phyloP scores from a whole-genome alignment of 2,329 filamentous ascomycete genomes.

The Allantophomopsis lycopodina region DNA sequence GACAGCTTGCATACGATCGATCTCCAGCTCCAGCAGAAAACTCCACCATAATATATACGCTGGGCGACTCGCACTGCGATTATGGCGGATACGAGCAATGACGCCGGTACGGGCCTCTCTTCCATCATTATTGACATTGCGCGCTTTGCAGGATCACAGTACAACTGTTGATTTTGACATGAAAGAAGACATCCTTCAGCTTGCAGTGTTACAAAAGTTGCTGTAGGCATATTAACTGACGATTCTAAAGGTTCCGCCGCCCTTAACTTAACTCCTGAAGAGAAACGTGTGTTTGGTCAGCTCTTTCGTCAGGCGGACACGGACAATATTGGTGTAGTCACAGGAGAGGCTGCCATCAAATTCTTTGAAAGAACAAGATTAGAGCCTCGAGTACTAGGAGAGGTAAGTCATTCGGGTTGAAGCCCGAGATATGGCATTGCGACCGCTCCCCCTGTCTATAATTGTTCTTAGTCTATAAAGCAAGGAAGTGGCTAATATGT shows the following conservation, averaged over 20 bases:
- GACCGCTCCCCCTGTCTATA: constrained; percentile 8
- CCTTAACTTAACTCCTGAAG: constrained; percentile 77
- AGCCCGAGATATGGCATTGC: too few species aligned
- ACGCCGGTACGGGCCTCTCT: constrained; percentile 3
- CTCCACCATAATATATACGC: too few species aligned
- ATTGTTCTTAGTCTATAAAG: background rate
- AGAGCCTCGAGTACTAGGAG: constrained; percentile 71
- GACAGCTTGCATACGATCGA: too few species aligned
- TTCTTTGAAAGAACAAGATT: constrained; percentile 97
- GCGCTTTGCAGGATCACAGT: too few species aligned
- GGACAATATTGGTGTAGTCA: constrained; percentile 84
- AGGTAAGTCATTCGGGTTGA: constrained; percentile 38
- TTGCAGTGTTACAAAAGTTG: too few species aligned
- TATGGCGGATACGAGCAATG: constrained; percentile 3
- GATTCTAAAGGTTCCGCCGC: constrained; percentile 38
- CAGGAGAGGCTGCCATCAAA: constrained; percentile 88
- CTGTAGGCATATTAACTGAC: constrained; percentile 5
- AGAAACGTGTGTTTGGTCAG: constrained; percentile 87
- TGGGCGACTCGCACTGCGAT: background rate
- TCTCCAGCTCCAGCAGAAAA: too few species aligned
- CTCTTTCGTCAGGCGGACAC: constrained; percentile 89
- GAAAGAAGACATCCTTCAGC: too few species aligned
- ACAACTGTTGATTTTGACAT: too few species aligned
- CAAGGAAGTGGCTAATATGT: too few species aligned
- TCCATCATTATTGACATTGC: background rate